These are phyloP conservation scores for Exophiala xenobiotica DNA, from an alignment of 2,329 filamentous ascomycete genomes.

Conservation along the genomic window DNA sequence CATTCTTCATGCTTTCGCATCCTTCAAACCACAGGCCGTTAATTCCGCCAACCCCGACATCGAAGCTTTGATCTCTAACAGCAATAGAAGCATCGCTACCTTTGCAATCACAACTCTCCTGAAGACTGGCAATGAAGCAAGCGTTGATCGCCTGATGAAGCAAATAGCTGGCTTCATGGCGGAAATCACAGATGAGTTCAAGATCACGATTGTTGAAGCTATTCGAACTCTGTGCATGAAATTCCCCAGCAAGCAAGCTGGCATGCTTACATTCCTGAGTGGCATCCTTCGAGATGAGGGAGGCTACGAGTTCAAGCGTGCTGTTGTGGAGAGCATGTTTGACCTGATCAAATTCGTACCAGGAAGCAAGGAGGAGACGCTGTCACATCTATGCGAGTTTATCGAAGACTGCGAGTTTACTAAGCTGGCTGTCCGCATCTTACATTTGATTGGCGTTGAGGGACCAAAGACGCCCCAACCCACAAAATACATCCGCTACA, in stretches of 20 bases:
- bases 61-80: constrained; percentile 93
- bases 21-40: constrained; percentile 91
- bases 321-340: constrained; percentile 98
- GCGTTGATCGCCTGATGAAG: constrained; percentile 96
- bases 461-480: constrained; percentile 93
- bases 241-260: constrained; percentile 96
- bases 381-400: constrained; percentile 96
- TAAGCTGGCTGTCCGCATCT: constrained; percentile 90
- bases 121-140: constrained; percentile 97
- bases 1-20: constrained; percentile 93
- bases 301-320: constrained; percentile 96
- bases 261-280: constrained; percentile 95
- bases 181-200: constrained; percentile 98
- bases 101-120: constrained; percentile 97
- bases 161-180: constrained; percentile 98
- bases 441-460: constrained; percentile 90
- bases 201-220: constrained; percentile 99
- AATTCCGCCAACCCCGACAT: constrained; percentile 96
- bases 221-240: constrained; percentile 95
- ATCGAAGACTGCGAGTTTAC: constrained; percentile 99
- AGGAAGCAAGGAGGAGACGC: constrained; percentile 75
- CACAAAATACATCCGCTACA: constrained; percentile 98
- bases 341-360: constrained; percentile 99
- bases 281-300: constrained; percentile 96
- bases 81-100: constrained; percentile 94